Base-by-base conservation (phyloP, 2,329 filamentous ascomycete species). In the Fonsecaea multimorphosa region DNA sequence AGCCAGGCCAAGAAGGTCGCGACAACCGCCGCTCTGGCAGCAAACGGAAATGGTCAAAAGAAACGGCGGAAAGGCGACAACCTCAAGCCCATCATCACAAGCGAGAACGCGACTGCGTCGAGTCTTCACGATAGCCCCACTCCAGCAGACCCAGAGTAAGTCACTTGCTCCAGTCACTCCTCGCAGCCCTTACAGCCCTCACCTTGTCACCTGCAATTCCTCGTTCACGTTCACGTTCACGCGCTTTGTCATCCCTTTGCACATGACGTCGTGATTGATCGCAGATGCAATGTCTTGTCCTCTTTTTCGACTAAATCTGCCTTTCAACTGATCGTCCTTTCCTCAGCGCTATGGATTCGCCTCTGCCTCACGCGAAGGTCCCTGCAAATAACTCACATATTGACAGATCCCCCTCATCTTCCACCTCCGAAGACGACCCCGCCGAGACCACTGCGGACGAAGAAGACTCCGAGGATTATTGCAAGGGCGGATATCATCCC, bases 381-480 rank as follows among this genome's bases (percentile, higher is more conserved):
- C 76, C 77, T 75, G 72, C 75, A 40, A 83, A 84, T 78, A 78
- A 80, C 68, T 80, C 82, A 78, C 82, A 82, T 82, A 84, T 87
- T 80, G 89, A 81, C 84, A 85, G 89, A 73, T 94, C 92, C 68
- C 91, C 91, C 66, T 90, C 90, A 59, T 91, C 91, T 60, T 87
- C 88, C 63, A 91, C 91, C 54, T 89, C 87, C 73, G 93, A 94
- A 80, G 93, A 97, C 77, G 85, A 87, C 73, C 69, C 71, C 51
- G 87, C 90, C 78, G 93, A 97, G 75, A 93, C 95, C 77, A 96
- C 94, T 44, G 94, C 93, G 76, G 95, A 98, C 77, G 95, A 99
- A 81, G 95, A 99, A 81, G 95, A 99, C 80, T 97, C 92, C 55
- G 94, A 98, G 80, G 95, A 99, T 80, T 99, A 99, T 83, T 97